These are phyloP conservation scores for Corymbia citriodora DNA, from an alignment of 441 rosid genomes.

Conservation along the genomic window DNA sequence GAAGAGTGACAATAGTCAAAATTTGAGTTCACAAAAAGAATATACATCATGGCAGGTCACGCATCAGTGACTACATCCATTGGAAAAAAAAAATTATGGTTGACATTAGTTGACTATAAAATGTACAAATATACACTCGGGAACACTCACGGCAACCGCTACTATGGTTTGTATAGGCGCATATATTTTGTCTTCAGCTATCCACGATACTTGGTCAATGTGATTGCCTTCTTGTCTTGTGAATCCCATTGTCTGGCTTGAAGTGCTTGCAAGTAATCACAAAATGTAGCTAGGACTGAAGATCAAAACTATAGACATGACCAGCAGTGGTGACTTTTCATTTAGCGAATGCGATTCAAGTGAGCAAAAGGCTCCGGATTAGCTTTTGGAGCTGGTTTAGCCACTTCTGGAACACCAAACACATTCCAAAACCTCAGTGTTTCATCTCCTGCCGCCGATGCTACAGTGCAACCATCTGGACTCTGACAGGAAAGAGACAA, in stretches of 20 bases:
- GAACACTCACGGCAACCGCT: background rate
- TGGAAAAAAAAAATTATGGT: background rate
- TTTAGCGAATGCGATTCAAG: constrained; percentile 42
- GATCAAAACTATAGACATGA: background rate
- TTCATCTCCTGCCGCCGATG: constrained; percentile 63
- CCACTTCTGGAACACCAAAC: constrained; percentile 47
- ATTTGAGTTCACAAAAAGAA: background rate
- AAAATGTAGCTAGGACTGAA: background rate
- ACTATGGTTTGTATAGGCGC: background rate
- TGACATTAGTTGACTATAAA: background rate
- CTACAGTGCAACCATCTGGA: constrained; percentile 62
- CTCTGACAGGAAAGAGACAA: constrained; percentile 24
- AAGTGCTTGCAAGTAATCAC: background rate
- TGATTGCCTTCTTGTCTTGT: background rate
- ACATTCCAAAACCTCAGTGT: constrained; percentile 61
- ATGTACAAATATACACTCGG: background rate
- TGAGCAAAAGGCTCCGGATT: constrained; percentile 43
- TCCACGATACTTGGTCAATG: background rate
- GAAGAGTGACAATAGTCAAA: background rate
- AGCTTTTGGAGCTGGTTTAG: constrained; percentile 38
- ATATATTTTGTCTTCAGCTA: background rate
- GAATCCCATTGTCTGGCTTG: background rate
- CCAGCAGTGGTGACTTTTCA: background rate
- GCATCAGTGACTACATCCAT: background rate
- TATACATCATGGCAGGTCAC: background rate